A percentile compares a stretch with the other conserved stretches of the same genome.
Conservation (phyloP, 140 eudicot species). For the Senecio squalidus region DNA sequence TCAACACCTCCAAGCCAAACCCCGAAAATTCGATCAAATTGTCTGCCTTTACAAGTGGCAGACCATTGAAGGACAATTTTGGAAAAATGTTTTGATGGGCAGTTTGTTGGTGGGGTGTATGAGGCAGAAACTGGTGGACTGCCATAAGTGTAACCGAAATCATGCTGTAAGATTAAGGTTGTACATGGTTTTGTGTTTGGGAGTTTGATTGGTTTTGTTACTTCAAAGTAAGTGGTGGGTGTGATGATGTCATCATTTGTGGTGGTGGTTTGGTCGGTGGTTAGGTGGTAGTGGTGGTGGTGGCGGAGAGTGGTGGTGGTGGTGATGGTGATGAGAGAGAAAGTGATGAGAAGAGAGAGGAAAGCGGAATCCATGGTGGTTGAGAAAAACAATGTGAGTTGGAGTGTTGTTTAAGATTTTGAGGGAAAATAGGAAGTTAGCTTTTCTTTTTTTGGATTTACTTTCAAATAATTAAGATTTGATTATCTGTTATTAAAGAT, state of each 20-base stretch:
- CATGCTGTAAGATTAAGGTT: constrained; percentile 44
- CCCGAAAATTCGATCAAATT: constrained; percentile 79
- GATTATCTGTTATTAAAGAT: too few relatives aligned
- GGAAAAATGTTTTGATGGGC: constrained; percentile 38
- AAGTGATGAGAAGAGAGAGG: constrained; percentile 18
- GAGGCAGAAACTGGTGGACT: constrained; percentile 50
- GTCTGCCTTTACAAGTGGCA: constrained; percentile 73
- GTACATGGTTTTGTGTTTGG: constrained; percentile 66
- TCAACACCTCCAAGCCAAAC: constrained; percentile 90
- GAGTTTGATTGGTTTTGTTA: constrained; percentile 57
- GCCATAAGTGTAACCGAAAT: constrained; percentile 60
- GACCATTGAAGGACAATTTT: constrained; percentile 67
- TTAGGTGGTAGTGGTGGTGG: constrained; percentile 15
- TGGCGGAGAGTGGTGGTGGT: constrained; percentile 27
- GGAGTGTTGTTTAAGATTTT: too few relatives aligned
- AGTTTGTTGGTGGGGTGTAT: constrained; percentile 54
- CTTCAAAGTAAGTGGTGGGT: constrained; percentile 68
- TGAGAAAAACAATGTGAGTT: constrained; percentile 10
- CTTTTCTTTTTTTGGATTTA: too few relatives aligned
- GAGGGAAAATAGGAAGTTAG: too few relatives aligned
- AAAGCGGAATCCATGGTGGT: constrained; percentile 32
- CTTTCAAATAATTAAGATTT: too few relatives aligned
- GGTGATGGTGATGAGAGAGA: constrained; percentile 4
- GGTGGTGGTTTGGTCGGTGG: constrained; percentile 8
- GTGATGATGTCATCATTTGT: constrained; percentile 1